These are phyloP conservation scores for Wickerhamiella kazuoi DNA, from an alignment of 805 yeast genomes.

Conservation along the genomic window DNA sequence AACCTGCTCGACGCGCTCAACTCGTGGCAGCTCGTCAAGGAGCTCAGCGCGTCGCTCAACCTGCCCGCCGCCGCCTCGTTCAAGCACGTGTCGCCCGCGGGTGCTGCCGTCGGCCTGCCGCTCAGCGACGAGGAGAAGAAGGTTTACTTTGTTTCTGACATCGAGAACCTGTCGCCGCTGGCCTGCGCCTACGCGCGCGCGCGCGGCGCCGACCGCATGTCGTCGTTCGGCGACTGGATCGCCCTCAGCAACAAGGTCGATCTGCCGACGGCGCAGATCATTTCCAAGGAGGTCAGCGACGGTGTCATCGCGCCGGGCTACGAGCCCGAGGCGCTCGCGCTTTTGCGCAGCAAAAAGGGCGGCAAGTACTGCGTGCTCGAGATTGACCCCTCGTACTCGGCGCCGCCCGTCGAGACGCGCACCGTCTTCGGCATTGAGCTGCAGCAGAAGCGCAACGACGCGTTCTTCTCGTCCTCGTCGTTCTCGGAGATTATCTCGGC, in stretches of 20 bases:
- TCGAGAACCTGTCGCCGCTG: conserved; percentile 86
- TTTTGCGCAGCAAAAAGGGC: conserved; percentile 81
- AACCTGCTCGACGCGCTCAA: conserved; percentile 91
- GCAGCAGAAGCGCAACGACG: conserved; percentile 96
- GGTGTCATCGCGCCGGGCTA: conserved; percentile 98
- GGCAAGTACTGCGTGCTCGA: conserved; percentile 95
- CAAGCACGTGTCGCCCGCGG: conserved; percentile 98
- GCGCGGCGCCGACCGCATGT: conserved; percentile 99
- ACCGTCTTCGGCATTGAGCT: conserved; percentile 91
- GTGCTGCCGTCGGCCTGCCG: conserved; percentile 95
- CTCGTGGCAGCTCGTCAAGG: conserved; percentile 98
- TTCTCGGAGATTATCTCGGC: conserved; percentile 83
- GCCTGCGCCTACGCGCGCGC: conserved; percentile 99
- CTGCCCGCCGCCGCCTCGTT: conserved; percentile 98
- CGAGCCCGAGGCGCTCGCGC: conserved; percentile 77
- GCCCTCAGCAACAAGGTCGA: conserved; percentile 95
- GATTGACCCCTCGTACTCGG: conserved; percentile 85
- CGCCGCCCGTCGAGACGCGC: conserved; percentile 69
- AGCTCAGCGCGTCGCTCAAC: conserved; percentile 80
- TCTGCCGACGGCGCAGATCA: conserved; percentile 88
- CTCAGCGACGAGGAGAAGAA: conserved; percentile 80
- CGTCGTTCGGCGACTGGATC: conserved; percentile 95
- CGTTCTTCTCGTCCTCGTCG: conserved; percentile 74
- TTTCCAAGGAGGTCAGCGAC: conserved; percentile 92
- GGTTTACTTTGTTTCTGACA: conserved; percentile 85